Evolutionary conservation across 2,329 filamentous ascomycete species (phyloP).

Genomic region (Karstenula rhodostoma): DNA sequence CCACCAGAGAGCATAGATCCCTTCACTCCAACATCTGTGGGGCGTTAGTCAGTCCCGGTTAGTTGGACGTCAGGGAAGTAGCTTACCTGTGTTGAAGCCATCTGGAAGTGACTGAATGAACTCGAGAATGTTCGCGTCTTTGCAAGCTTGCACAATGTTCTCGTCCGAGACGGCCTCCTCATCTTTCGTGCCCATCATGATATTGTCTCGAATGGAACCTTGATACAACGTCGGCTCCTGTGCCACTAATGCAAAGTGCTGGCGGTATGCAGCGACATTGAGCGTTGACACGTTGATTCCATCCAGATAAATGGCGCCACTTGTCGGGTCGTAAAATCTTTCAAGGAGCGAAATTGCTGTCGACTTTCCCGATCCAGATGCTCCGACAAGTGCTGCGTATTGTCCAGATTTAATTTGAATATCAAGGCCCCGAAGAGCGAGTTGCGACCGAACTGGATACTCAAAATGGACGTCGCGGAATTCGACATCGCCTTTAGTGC

Average conservation of each 20-base stretch:
- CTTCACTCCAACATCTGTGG: background rate
- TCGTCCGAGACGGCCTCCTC: conserved; percentile 34
- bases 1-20: conserved; percentile 64
- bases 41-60: background rate
- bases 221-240: conserved; percentile 94
- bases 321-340: conserved; percentile 40
- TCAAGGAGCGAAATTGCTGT: conserved; percentile 68
- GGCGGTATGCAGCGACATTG: conserved; percentile 76
- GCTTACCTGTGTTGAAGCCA: conserved; percentile 18
- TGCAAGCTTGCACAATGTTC: conserved; percentile 49
- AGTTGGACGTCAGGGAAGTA: conserved; percentile 25
- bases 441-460: conserved; percentile 87
- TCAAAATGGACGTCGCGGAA: conserved; percentile 85
- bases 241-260: conserved; percentile 83
- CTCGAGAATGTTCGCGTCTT: conserved; percentile 26
- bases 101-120: conserved; percentile 30
- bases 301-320: conserved; percentile 16
- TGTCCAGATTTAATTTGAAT: conserved; percentile 18
- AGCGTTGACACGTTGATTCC: conserved; percentile 4
- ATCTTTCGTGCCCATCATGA: conserved; percentile 65
- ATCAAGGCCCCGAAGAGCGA: conserved; percentile 68
- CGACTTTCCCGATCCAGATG: conserved; percentile 68
- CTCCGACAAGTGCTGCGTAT: conserved; percentile 23
- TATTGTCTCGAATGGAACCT: conserved; percentile 83
- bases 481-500: conserved; percentile 59